Percentiles rank a stretch among this genome's conserved stretches.
These are phyloP conservation scores for Erigeron canadensis DNA, from an alignment of 129 eudicot species.

Conservation along the genomic window DNA sequence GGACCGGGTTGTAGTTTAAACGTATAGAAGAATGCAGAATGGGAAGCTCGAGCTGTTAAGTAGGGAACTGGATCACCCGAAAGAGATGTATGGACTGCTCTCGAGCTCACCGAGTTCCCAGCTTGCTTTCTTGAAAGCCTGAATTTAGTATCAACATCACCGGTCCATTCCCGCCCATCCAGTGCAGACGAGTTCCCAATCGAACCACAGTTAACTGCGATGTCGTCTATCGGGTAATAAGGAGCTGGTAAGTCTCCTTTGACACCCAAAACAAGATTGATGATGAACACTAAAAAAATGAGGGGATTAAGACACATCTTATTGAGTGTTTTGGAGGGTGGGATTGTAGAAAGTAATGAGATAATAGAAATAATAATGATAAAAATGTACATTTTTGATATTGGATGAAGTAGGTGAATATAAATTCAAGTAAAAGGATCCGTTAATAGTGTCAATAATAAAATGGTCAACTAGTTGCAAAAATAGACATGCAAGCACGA, in stretches of 20 bases:
- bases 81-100: conserved; percentile 34
- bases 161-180: conserved; percentile 42
- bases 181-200: conserved; percentile 40
- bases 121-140: conserved; percentile 27
- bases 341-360: conserved; percentile 16
- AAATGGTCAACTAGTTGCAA: conserved; percentile 16
- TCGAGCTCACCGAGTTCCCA: conserved; percentile 37
- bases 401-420: conserved; percentile 10
- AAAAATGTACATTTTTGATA: conserved; percentile 6
- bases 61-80: conserved; percentile 45
- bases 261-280: conserved; percentile 18
- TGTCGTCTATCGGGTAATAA: conserved; percentile 37
- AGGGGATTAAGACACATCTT: conserved; percentile 28
- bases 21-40: conserved; percentile 33
- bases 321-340: conserved; percentile 16
- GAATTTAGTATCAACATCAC: conserved; percentile 31
- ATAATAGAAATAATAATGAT: not conserved
- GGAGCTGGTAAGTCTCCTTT: conserved; percentile 38
- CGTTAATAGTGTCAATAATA: conserved; percentile 17
- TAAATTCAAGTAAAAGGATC: conserved; percentile 23
- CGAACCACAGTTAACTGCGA: conserved; percentile 47
- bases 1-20: conserved; percentile 46
- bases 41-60: conserved; percentile 43
- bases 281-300: conserved; percentile 15
- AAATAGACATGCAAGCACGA: conserved; percentile 28